Evolutionary conservation across 2,329 filamentous ascomycete genomes (phyloP), one percentile per base, ranked within the genome.

Genomic region (Cadophora gregata): DNA sequence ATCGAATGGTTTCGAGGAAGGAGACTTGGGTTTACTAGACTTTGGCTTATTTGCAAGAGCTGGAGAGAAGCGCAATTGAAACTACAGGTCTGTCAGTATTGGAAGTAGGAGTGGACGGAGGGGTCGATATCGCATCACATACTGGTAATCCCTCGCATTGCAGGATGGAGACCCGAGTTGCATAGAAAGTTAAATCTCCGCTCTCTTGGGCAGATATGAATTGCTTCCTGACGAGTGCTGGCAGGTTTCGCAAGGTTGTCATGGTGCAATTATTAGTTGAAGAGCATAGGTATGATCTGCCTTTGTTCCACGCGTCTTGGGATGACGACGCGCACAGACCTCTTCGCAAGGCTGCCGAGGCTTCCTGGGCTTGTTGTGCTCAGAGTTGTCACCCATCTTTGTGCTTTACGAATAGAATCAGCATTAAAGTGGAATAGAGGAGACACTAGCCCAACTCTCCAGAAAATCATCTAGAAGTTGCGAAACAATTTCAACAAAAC

Each of bases 21-120:
- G 69, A 55, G 69, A 71, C 50, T 78, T 75, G 53, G 70, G 71
- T 53, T 78, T 75, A 31, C 74, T 74, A 48, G 69, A 80, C 72
- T 83, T 86, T 4, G 90, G 89, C 74, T 93, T 93, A 73, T 86
- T 86, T 58, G 88, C 88, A 4, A 93, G 82, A 0, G 89, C 79
- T 0, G 89, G 89, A 9, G 89, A 90, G 80, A 87, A 93, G 61
- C 90, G 88, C 1, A 93, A 80, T 79, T 93, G 90, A 75, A 92
- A 91, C 89, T 92, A 69, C 67, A 63, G 6, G 33, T 19, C 21
- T 45, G 24, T 59, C 24, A 62, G 16, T 53, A 38, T 66, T 42
- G 59, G 62, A 55, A 45, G 25, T 48, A 21, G 1, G 27, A 27
- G n/a, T 36, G 16, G 36, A 33, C 59, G 47, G 27, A 36, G 29